Base-by-base conservation (phyloP, 1,139 yeast genomes). In the Zygoascus sp. region DNA sequence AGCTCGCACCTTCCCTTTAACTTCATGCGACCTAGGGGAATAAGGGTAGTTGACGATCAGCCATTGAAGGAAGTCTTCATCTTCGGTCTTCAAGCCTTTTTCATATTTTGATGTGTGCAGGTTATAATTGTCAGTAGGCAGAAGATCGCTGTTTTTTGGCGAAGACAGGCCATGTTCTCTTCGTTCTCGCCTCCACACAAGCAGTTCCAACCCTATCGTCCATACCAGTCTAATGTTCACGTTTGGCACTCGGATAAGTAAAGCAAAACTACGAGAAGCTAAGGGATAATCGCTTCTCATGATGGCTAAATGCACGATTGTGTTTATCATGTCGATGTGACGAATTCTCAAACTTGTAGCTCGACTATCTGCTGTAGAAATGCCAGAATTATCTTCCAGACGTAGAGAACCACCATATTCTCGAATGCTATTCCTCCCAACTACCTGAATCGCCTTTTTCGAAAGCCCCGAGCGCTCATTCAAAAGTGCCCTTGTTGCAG, bases 161-260 rank as follows among this genome's bases (percentile, higher is more conserved):
- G 38, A 25, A 22, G 39, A 9, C 11, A 32, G 13, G 11, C 37
- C 25, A 17, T 30, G 42, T 42, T 59, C 58, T 20, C 46, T 38
- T n/a, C 42, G 27, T 36, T 60, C 59, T 34, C 61, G 44, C 41
- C 58, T 47, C 59, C 61, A 56, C n/a, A 59, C 51, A 20, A 67
- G 51, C 34, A 66, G 56, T 44, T 67, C 72, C 8, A 74, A 59
- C 2, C 76, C 79, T 15, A 75, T 50, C 1, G 78, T 74, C 80
- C 80, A 75, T 7, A 75, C 54, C 2, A 67, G 57, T 41, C 77
- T 59, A 3, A 75, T 54, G 55, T 74, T 77, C 3, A 72, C 67
- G n/a, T 58, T 56, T 1, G 72, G 72, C 7, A 70, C 56, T 39
- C 77, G 58, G 1, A 75, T 58, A 13, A 75, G 50, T 5, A 69